These are phyloP conservation scores for Echium plantagineum DNA, from an alignment of 257 asterid genomes.

Conservation along the genomic window DNA sequence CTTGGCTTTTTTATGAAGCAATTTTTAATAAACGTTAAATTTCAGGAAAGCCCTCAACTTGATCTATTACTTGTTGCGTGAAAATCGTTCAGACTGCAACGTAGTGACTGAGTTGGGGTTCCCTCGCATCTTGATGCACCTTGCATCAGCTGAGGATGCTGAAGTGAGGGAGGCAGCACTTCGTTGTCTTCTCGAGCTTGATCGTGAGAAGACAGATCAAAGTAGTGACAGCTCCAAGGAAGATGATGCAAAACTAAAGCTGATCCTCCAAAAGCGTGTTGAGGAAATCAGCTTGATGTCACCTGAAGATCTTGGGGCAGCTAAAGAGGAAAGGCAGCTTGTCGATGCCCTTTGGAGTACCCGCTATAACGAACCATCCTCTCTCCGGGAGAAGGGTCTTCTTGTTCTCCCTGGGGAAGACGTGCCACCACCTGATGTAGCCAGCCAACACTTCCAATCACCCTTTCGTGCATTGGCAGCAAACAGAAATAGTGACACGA, in stretches of 20 bases:
- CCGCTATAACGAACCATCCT: slow-evolving; percentile 49
- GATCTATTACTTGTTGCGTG: slow-evolving; percentile 48
- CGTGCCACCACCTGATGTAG: slow-evolving; percentile 62
- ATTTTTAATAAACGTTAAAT: neutral
- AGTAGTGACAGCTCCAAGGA: slow-evolving; percentile 14
- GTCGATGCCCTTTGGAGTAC: slow-evolving; percentile 75
- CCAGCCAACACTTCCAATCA: neutral
- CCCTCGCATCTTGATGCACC: slow-evolving; percentile 47
- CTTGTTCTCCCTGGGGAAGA: slow-evolving; percentile 73
- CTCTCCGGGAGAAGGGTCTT: slow-evolving; percentile 68
- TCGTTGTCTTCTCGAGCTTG: slow-evolving; percentile 58
- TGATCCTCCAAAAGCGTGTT: slow-evolving; percentile 52
- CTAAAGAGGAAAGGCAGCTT: slow-evolving; percentile 67
- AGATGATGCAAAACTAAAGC: slow-evolving; percentile 55
- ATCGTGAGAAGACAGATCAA: slow-evolving; percentile 26
- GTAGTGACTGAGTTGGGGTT: slow-evolving; percentile 53
- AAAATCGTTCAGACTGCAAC: slow-evolving; percentile 45
- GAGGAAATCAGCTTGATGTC: slow-evolving; percentile 51
- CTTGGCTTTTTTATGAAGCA: neutral
- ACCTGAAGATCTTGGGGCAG: slow-evolving; percentile 65
- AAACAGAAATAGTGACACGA: neutral
- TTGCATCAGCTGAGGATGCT: slow-evolving; percentile 61
- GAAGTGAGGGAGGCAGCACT: slow-evolving; percentile 85
- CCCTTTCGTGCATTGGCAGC: neutral
- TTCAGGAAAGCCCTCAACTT: slow-evolving; percentile 86